A percentile compares a stretch with the other conserved stretches of the same genome.
Conservation (phyloP, 2,329 filamentous ascomycete genomes). For the Ceratocystis colombiana region DNA sequence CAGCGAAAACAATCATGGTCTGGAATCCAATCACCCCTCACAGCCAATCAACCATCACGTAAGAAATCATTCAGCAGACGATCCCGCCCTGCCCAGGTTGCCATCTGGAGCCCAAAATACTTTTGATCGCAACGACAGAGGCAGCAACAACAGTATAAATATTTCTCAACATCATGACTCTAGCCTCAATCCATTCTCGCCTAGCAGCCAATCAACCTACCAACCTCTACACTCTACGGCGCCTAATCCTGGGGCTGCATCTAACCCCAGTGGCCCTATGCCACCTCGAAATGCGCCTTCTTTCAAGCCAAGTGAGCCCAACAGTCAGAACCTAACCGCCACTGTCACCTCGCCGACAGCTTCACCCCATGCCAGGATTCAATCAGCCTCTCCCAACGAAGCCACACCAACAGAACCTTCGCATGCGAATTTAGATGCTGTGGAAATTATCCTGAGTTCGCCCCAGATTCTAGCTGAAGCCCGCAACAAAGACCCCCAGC, state of each 20-base stretch:
- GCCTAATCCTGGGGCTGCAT: background rate
- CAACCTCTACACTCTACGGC: background rate
- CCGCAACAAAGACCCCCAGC: background rate
- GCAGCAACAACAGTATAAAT: background rate
- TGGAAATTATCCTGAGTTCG: background rate
- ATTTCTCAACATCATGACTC: background rate
- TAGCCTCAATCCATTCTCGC: background rate
- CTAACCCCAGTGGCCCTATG: background rate
- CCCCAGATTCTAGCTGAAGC: background rate
- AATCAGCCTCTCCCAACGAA: background rate
- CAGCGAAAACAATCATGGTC: background rate
- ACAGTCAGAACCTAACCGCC: background rate
- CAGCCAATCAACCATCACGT: background rate
- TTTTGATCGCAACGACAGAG: background rate
- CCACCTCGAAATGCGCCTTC: background rate
- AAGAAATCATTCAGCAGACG: background rate
- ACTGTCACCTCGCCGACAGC: background rate
- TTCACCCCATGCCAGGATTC: background rate
- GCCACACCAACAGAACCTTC: background rate
- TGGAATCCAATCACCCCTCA: background rate
- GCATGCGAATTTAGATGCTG: background rate
- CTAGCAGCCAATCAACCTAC: background rate
- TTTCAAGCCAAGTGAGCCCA: background rate
- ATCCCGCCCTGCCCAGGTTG: background rate
- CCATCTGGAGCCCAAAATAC: background rate